Conservation (phyloP, 2,329 filamentous ascomycete species). For the Cercospora canescens region DNA sequence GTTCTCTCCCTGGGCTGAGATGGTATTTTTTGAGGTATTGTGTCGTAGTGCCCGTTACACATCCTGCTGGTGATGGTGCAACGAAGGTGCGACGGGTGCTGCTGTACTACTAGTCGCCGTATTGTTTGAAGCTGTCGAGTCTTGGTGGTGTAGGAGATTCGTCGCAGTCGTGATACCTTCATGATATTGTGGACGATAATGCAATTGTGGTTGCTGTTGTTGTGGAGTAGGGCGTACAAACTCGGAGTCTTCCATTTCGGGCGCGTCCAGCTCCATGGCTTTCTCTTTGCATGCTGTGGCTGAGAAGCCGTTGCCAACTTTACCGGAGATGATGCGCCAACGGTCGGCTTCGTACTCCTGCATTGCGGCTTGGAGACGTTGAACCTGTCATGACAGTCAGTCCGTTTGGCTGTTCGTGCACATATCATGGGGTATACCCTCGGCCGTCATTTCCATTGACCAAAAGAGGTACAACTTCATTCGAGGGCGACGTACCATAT, state of each 20-base stretch:
- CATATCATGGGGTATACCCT: neutral
- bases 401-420: neutral
- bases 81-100: neutral
- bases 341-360: conserved; percentile 88
- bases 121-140: conserved; percentile 7
- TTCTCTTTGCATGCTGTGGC: conserved; percentile 84
- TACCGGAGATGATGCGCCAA: conserved; percentile 88
- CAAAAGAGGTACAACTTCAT: neutral
- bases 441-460: neutral
- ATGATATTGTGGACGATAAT: neutral
- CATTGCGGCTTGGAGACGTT: conserved; percentile 73
- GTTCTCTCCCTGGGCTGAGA: neutral
- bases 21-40: conserved; percentile 3
- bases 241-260: conserved; percentile 24
- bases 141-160: conserved; percentile 11
- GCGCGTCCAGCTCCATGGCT: conserved; percentile 58
- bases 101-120: neutral
- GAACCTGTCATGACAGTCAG: conserved; percentile 51
- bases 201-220: conserved; percentile 3
- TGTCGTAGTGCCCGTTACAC: neutral
- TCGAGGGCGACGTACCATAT: conserved; percentile 74
- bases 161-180: conserved; percentile 11
- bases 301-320: conserved; percentile 87
- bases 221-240: conserved; percentile 12
- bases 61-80: neutral